Conservation (phyloP, 2,329 filamentous ascomycete species). For the Pseudocercospora eumusae region DNA sequence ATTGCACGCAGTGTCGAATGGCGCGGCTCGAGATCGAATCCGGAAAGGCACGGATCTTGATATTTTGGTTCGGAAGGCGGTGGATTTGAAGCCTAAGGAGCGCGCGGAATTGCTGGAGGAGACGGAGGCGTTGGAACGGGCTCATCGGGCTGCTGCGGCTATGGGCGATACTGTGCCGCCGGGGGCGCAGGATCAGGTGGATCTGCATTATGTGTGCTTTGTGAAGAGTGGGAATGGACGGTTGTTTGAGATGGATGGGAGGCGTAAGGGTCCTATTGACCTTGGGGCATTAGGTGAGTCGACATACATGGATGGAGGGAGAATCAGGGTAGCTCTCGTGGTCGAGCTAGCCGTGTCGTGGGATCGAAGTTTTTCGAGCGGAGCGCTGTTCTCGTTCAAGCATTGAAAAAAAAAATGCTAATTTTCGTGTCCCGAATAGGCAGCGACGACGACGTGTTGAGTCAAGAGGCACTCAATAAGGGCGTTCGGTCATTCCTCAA, state of each 20-base stretch:
- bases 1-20: constrained; percentile 80
- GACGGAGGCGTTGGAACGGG: constrained; percentile 71
- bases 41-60: constrained; percentile 60
- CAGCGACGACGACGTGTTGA: constrained; percentile 55
- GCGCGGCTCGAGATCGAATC: constrained; percentile 65
- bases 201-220: constrained; percentile 95
- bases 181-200: constrained; percentile 74
- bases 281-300: constrained; percentile 48
- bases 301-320: not conserved
- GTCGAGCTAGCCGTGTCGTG: no score
- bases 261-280: constrained; percentile 70
- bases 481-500: constrained; percentile 65
- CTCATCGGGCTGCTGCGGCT: constrained; percentile 75
- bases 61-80: constrained; percentile 67
- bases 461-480: constrained; percentile 70
- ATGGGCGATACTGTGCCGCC: constrained; percentile 79
- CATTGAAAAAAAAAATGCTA: no score
- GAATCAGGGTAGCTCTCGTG: no score
- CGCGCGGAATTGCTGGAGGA: constrained; percentile 76
- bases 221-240: constrained; percentile 68
- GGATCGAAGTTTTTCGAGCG: no score
- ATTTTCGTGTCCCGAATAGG: no score
- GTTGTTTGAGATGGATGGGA: constrained; percentile 80
- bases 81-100: constrained; percentile 64
- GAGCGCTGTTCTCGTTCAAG: not conserved